Conservation (phyloP, 495 filamentous ascomycete genomes). For the Oleoguttula mirabilis region DNA sequence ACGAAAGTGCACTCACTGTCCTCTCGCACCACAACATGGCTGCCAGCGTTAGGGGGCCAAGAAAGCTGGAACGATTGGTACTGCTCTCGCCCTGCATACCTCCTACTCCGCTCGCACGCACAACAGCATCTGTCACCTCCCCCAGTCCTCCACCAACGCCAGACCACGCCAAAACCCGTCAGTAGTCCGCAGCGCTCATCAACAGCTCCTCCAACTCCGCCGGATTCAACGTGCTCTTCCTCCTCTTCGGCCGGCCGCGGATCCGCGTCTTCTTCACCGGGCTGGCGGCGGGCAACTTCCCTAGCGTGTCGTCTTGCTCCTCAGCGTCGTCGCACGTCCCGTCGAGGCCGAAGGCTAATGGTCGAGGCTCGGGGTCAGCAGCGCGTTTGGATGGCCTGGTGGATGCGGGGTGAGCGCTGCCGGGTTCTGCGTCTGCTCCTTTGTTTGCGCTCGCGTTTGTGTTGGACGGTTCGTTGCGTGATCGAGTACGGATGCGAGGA, state of each 20-base stretch:
- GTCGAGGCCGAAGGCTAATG: background rate
- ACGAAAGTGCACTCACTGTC: too few species aligned
- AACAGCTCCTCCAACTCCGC: slow-evolving; percentile 29
- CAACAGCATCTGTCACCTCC: too few species aligned
- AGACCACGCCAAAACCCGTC: too few species aligned
- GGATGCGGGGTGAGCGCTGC: background rate
- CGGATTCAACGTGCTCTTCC: slow-evolving; percentile 33
- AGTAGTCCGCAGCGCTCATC: too few species aligned
- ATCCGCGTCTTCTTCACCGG: slow-evolving; percentile 29
- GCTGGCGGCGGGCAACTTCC: slow-evolving; percentile 11
- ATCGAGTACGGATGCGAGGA: background rate
- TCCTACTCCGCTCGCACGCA: too few species aligned
- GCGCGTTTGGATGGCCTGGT: background rate
- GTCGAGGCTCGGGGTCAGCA: background rate
- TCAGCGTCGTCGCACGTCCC: slow-evolving; percentile 1
- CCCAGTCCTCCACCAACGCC: too few species aligned
- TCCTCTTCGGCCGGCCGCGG: slow-evolving; percentile 25
- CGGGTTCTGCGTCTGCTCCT: too few species aligned
- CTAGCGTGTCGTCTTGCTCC: slow-evolving; percentile 18
- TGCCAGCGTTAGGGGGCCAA: too few species aligned
- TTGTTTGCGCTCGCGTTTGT: background rate
- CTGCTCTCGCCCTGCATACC: too few species aligned
- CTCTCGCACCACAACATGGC: too few species aligned
- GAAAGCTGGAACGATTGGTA: too few species aligned
- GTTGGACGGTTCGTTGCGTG: background rate